Base-by-base conservation (phyloP, 352 stramenopile genomes). In the Phytophthora hybrid region DNA sequence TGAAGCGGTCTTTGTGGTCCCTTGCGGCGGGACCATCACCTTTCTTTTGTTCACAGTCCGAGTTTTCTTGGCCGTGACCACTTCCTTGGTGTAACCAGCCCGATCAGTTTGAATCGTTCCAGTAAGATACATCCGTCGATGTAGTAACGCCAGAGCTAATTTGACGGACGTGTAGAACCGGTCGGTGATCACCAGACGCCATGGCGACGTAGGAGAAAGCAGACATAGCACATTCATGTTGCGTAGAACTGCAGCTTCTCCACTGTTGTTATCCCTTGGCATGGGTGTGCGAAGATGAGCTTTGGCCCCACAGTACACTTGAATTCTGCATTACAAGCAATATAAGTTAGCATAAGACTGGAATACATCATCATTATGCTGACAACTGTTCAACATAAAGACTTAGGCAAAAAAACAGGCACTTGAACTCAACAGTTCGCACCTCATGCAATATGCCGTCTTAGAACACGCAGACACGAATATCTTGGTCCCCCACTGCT, bases 191-290 rank as follows among this genome's bases (percentile, higher is more conserved):
- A 64, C 58, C 3, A 64, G 41, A 0, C 41, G 41, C 41, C 41
- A 64, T 0, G 39, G 58, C 32, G 58, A 18, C 14, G 26, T 56
- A 46, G 39, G 19, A 5, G 58, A 64, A 13, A 9, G 41, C 3
- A 44, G 58, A 4, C 23, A n/a, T 18, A 64, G 41, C 19, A 39
- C 58, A 13, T 56, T 64, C 60, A 67, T 59, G 16, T 67, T 67
- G 11, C 47, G 47, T 10, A 67, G 34, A 5, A 67, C 49, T 4
- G 58, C 41, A 0, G 23, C 41, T 26, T 64, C 44, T 29, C 26
- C 26, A 29, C 26, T 29, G 26, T 29, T 29, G 26, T 29, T 29
- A 5, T 29, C 26, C 26, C 26, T 29, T 5, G 26, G 3, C 26
- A 29, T 2, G 2, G 26, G 26, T 29, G 26, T 29, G 26, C 26